Percentiles rank a stretch among this genome's conserved stretches.
Conservation (phyloP, 371 early-diverging fungal species). For the Circinella minor region DNA sequence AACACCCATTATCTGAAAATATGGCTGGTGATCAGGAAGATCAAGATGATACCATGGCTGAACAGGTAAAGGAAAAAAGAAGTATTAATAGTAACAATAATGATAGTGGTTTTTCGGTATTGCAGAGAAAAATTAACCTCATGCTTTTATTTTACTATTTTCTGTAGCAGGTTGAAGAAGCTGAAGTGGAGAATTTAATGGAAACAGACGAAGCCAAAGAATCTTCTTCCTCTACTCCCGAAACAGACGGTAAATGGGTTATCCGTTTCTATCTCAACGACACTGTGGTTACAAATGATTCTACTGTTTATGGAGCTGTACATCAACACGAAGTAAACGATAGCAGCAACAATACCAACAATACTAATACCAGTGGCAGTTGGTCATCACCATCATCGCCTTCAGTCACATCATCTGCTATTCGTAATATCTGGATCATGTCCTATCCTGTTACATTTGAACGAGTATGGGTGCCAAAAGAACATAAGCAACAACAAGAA, state of each 20-base stretch:
- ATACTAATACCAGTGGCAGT: not conserved
- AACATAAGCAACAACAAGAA: conserved; percentile 24
- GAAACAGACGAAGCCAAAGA: conserved; percentile 14
- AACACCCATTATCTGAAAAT: not conserved
- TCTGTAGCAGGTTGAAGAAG: not conserved
- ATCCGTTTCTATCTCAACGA: conserved; percentile 60
- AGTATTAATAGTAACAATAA: not conserved
- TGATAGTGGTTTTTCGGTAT: not conserved
- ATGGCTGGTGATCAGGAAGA: conserved; percentile 33
- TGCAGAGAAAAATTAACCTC: not conserved
- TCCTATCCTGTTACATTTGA: conserved; percentile 61
- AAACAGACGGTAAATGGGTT: conserved; percentile 43
- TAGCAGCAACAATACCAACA: conserved; percentile 3
- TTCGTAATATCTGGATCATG: conserved; percentile 52
- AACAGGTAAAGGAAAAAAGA: not conserved
- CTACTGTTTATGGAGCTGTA: conserved; percentile 67
- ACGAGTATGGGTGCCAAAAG: conserved; percentile 34
- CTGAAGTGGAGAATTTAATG: conserved; percentile 16
- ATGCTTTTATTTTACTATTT: not conserved
- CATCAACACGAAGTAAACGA: conserved; percentile 53
- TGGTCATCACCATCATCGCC: not conserved
- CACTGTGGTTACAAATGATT: conserved; percentile 52
- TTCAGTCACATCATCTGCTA: conserved; percentile 4
- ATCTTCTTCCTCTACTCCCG: conserved; percentile 6
- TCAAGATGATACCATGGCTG: conserved; percentile 18